A percentile compares a stretch with the other conserved stretches of the same genome.
Conservation (phyloP, 2,329 filamentous ascomycete species). For the Aureobasidium sp. region DNA sequence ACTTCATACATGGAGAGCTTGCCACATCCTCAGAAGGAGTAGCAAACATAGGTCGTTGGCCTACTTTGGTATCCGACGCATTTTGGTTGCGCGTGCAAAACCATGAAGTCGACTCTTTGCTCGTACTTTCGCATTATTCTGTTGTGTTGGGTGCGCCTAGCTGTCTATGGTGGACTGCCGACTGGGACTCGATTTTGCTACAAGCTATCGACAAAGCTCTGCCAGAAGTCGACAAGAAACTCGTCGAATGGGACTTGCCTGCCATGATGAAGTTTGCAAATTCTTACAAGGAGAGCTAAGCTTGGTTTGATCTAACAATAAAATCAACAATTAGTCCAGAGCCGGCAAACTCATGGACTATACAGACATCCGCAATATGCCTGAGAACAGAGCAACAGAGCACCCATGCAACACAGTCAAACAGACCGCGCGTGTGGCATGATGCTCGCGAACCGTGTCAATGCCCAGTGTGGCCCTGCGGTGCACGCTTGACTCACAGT, state of each 20-base stretch:
- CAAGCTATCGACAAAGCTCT: constrained; percentile 15
- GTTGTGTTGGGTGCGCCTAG: constrained; percentile 16
- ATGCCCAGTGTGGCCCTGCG: too few species aligned
- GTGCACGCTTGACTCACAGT: background rate
- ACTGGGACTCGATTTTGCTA: constrained; percentile 19
- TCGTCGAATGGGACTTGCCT: background rate
- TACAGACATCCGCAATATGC: background rate
- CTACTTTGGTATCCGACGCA: constrained; percentile 19
- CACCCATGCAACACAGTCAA: background rate
- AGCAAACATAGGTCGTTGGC: constrained; percentile 19
- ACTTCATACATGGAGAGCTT: background rate
- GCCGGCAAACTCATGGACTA: too few species aligned
- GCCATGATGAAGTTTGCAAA: constrained; percentile 1
- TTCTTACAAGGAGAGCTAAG: background rate
- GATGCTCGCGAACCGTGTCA: too few species aligned
- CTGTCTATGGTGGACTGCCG: constrained; percentile 19
- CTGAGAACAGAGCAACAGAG: background rate
- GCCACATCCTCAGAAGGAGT: constrained; percentile 12
- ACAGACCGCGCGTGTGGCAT: too few species aligned
- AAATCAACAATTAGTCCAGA: background rate
- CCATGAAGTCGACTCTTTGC: constrained; percentile 17
- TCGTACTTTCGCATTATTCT: constrained; percentile 18
- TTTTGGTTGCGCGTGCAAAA: constrained; percentile 18
- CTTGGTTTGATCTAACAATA: background rate
- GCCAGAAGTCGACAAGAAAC: background rate